Evolutionary conservation across 805 yeast species (phyloP), one percentile per base, ranked within the genome.

Genomic region (Kockiozyma suomiensis): DNA sequence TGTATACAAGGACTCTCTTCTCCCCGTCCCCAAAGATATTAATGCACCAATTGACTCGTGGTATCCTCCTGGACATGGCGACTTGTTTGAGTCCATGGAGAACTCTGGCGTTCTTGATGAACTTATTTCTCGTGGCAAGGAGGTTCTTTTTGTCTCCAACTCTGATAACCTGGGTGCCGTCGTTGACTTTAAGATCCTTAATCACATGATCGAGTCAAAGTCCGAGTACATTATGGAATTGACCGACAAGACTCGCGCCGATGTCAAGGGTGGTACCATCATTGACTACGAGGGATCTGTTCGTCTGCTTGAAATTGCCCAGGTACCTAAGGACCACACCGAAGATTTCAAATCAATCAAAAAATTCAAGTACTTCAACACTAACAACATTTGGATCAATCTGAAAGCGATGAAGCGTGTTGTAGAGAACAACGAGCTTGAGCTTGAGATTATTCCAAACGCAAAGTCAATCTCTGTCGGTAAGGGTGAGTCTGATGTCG

Each of bases 51-150:
- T 88, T 69, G 93, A 90, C 70, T 81, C 88, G 59, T 94, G 99
- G 99, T 94, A 94, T 74, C 99, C 99, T 52, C 99, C 99, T n/a
- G 99, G 99, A 55, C 99, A 94, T 76, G 99, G 99, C 78, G 99
- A 94, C 78, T 79, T 94, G 75, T 94, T 92, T 69, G 99, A 94
- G 79, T 80, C 94, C 23, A 80, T 94, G 72, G 85, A 88, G 61
- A 84, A 89, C 59, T 86, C 96, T 12, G 99, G 99, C 62, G 94
- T 93, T 73, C 82, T 94, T 67, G 98, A 94, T 62, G 85, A 87
- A 63, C 82, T 94, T 66, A 80, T 94, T 65, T 90, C 86, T 54
- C 93, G 90, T 73, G 99, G 99, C 69, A 90, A 94, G 80, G 99
- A 94, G 79, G 81, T 90, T 63, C 79, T 94, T 72, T 94, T 94